Evolutionary conservation across 139 green algal species (phyloP), one percentile per base, ranked within the genome.

Genomic region (Picochlorum sp.): DNA sequence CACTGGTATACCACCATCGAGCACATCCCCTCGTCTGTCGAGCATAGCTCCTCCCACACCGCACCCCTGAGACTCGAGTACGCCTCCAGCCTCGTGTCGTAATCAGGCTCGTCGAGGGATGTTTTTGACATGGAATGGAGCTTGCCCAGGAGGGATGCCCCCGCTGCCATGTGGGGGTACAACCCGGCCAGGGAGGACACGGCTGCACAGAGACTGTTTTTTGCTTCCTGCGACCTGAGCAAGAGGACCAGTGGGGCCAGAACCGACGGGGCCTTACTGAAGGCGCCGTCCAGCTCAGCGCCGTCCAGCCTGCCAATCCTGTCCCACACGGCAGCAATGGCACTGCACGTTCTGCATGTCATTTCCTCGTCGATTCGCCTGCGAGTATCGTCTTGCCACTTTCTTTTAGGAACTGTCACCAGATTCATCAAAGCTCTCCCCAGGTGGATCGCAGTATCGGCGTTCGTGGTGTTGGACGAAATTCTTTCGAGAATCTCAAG

Each of bases 81-180:
- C 4, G 71, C 80, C 0, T 20, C 66, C 63, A 95, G 60, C 21
- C 87, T 78, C 3, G 54, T 45, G 26, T 88, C 84, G 50, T 89
- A 90, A 65, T 90, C 84, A 14, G 66, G 15, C 20, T 83, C 77
- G 15, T 81, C 82, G 18, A 88, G 28, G 57, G 65, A 45, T 14
- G 45, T 67, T 1, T 51, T 21, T 1, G 77, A 83, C 73, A 81
- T 81, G 20, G 71, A 63, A 38, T 76, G 82, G 3, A 91, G 74
- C 5, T 60, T 70, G 0, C 60, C 45, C 37, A 92, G 68, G 7
- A 80, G 54, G 20, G 15, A 49, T 5, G 80, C 78, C 4, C 70
- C 14, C 1, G 7, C 51, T 44, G 44, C 31, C 51, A 75, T 23
- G 10, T 63, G 55, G 24, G 69, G 51, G 28, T 80, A 50, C 45